Evolutionary conservation across 1,284 basidiomycete genomes (phyloP).

Genomic region (Sanghuangporus weigelae): DNA sequence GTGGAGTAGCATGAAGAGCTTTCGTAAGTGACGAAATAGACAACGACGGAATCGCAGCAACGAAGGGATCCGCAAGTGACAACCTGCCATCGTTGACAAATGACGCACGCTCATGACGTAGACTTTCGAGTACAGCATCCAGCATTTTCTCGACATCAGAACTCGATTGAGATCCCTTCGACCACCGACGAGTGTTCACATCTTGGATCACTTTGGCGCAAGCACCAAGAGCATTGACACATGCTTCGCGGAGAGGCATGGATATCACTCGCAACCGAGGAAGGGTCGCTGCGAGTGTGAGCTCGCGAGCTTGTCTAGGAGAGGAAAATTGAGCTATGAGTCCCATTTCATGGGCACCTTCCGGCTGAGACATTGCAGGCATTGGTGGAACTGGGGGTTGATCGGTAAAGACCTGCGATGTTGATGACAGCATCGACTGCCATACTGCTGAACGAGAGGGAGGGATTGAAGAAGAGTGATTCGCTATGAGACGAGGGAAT

Average conservation of each 20-base stretch:
- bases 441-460: not conserved
- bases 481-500: not conserved
- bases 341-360: conserved; percentile 30
- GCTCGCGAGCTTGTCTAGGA: conserved; percentile 25
- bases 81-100: conserved; percentile 39
- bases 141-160: conserved; percentile 30
- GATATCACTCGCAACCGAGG: conserved; percentile 43
- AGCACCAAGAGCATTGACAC: conserved; percentile 30
- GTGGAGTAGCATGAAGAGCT: conserved; percentile 20
- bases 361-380: not conserved
- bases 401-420: conserved; percentile 9
- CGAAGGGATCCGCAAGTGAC: conserved; percentile 43
- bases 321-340: conserved; percentile 33
- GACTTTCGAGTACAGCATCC: conserved; percentile 32
- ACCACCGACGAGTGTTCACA: conserved; percentile 48
- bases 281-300: conserved; percentile 37
- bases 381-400: conserved; percentile 11
- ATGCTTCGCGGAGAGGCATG: conserved; percentile 35
- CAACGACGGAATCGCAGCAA: conserved; percentile 23
- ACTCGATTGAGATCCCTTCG: conserved; percentile 15
- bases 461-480: not conserved
- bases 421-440: not conserved
- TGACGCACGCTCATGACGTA: conserved; percentile 33
- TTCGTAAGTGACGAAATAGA: not conserved
- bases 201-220: conserved; percentile 33